Evolutionary conservation across 371 early-diverging fungal species (phyloP).

Genomic region (Neoconidiobolus thromboides): DNA sequence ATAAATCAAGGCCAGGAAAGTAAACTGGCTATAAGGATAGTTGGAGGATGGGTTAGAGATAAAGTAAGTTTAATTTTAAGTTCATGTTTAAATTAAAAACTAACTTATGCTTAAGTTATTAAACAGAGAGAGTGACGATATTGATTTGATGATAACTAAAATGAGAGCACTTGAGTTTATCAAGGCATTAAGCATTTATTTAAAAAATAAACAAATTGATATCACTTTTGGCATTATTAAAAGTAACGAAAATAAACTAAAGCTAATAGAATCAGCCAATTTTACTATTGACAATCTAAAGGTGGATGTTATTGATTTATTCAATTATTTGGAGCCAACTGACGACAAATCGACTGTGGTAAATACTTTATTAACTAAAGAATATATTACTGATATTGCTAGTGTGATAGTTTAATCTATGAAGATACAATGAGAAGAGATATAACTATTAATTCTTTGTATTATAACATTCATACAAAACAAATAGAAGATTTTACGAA

Average conservation of each 20-base stretch:
- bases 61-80: slow-evolving; percentile 35
- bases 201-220: background rate
- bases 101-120: slow-evolving; percentile 39
- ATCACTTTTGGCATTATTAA: slow-evolving; percentile 46
- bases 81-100: background rate
- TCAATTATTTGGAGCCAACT: slow-evolving; percentile 68
- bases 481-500: slow-evolving; percentile 87
- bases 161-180: slow-evolving; percentile 96
- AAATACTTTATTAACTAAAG: too few relatives aligned
- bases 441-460: slow-evolving; percentile 95
- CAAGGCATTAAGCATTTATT: too few relatives aligned
- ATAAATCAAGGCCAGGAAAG: too few relatives aligned
- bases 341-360: slow-evolving; percentile 48
- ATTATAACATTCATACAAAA: slow-evolving; percentile 86
- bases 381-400: too few relatives aligned
- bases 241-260: slow-evolving; percentile 91
- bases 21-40: slow-evolving; percentile 43
- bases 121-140: slow-evolving; percentile 72
- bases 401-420: too few relatives aligned
- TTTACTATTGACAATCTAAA: slow-evolving; percentile 55
- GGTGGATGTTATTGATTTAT: slow-evolving; percentile 93
- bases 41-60: slow-evolving; percentile 98
- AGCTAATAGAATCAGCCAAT: slow-evolving; percentile 98
- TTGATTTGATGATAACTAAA: slow-evolving; percentile 90
- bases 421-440: slow-evolving; percentile 97